Base-by-base conservation (phyloP, 2,329 filamentous ascomycete genomes). In the Cercospora nicotianae region DNA sequence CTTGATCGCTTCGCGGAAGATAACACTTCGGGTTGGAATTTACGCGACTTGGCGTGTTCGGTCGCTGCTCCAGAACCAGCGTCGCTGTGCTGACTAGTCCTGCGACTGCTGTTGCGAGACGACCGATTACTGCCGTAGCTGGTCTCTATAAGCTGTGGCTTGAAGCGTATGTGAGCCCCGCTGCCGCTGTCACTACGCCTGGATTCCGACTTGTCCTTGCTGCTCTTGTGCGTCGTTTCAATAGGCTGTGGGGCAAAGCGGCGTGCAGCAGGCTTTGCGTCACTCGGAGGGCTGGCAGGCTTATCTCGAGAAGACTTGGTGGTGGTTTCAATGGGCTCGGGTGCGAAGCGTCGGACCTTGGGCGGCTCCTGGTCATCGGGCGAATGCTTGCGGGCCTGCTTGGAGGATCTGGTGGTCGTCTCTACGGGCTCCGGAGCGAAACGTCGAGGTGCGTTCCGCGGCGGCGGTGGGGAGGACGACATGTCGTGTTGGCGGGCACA, bases 21-120 rank as follows among this genome's bases (percentile, higher is more conserved):
- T 69, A 96, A 89, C 65, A 96, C 83, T 75, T 94, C 90, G 12
- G 93, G 93, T 31, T 89, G 86, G 78, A 96, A 96, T 68, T 80
- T 85, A 51, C 84, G 81, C 3, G 71, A 68, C n/a, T 65, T 67
- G 13, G 60, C 61, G 10, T 63, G 51, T 26, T 68, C 66, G 33
- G 67, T 36, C 10, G 63, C 65, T 33, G 51, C 60, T 39, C 64
- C 71, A 58, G 70, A 58, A 33, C 67, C 62, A 39, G 42, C 63
- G 53, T 73, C 58, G 13, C 62, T 65, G 42, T 73, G 66, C 55
- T 58, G 69, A 64, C 68, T 74, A 18, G 69, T 63, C 63, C 67
- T 69, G 18, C 70, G 70, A 59, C 68, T 72, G 64, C 69, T 72
- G 55, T n/a, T 64, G 16, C 62, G 61, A 18, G 60, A 64, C 39